Evolutionary conservation across 257 asterid species (phyloP).

Genomic region (Ligustrum vulgare): DNA sequence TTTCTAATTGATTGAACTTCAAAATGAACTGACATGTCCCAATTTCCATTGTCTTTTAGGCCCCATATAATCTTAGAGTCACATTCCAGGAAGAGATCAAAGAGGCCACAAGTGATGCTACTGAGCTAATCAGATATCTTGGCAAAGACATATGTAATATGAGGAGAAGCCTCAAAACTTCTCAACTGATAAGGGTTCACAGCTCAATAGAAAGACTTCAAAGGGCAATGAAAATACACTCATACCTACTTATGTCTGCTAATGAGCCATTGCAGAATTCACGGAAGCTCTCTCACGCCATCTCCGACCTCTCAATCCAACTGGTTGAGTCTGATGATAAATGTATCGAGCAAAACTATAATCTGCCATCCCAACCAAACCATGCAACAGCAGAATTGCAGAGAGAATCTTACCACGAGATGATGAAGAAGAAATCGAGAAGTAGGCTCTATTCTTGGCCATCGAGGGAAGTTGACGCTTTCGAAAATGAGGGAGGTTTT

Average conservation of each 20-base stretch:
- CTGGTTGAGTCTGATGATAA: slow-evolving; percentile 21
- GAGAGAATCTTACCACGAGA: slow-evolving; percentile 45
- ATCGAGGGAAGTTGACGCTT: slow-evolving; percentile 57
- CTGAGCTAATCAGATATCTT: slow-evolving; percentile 53
- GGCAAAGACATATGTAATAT: slow-evolving; percentile 50
- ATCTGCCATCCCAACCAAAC: slow-evolving; percentile 26
- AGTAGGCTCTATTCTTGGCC: slow-evolving; percentile 64
- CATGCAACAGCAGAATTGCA: slow-evolving; percentile 16
- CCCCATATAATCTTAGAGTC: slow-evolving; percentile 55
- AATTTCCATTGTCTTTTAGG: slow-evolving; percentile 32
- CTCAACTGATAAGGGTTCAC: slow-evolving; percentile 49
- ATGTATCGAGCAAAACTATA: slow-evolving; percentile 13
- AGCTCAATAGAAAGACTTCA: slow-evolving; percentile 52
- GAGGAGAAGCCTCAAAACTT: slow-evolving; percentile 42
- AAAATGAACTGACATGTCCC: background rate
- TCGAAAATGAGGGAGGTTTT: slow-evolving; percentile 41
- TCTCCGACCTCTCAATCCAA: slow-evolving; percentile 31
- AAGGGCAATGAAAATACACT: slow-evolving; percentile 50
- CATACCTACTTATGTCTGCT: slow-evolving; percentile 51
- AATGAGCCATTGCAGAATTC: slow-evolving; percentile 27
- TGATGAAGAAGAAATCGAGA: slow-evolving; percentile 56
- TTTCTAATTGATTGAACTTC: background rate
- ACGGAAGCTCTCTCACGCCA: slow-evolving; percentile 15
- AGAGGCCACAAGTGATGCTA: slow-evolving; percentile 55
- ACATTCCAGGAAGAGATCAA: slow-evolving; percentile 59